Evolutionary conservation across 805 yeast genomes (phyloP).

Genomic region (Starmera caribaea): DNA sequence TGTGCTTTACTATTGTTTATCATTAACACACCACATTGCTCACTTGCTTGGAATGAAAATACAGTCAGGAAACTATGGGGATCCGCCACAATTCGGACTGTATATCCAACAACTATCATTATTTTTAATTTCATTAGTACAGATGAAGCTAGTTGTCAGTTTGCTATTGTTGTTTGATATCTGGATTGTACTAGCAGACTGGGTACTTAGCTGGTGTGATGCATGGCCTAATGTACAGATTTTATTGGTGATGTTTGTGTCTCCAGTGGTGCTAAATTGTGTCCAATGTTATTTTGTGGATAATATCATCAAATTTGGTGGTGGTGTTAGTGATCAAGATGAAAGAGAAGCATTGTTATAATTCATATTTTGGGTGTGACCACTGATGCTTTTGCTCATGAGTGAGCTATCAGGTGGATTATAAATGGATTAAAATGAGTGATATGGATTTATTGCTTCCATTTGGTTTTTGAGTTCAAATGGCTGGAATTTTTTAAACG

Average conservation of each 20-base stretch:
- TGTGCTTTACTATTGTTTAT: conserved; percentile 49
- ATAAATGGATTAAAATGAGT: too few species aligned
- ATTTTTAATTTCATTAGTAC: conserved; percentile 51
- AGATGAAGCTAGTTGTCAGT: conserved; percentile 55
- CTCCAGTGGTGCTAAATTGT: conserved; percentile 65
- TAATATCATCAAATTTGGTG: conserved; percentile 58
- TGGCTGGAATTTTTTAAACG: too few species aligned
- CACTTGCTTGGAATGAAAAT: conserved; percentile 25
- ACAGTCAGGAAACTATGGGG: conserved; percentile 45
- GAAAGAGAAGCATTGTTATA: too few species aligned
- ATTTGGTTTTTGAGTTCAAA: too few species aligned
- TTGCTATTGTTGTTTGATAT: conserved; percentile 54
- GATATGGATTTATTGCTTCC: too few species aligned
- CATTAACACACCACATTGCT: too few species aligned
- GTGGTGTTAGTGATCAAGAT: neutral
- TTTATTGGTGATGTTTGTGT: conserved; percentile 75
- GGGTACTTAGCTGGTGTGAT: conserved; percentile 77
- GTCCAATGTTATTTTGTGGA: conserved; percentile 68
- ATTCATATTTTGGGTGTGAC: too few species aligned
- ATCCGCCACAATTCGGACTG: conserved; percentile 51
- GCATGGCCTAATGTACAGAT: conserved; percentile 76
- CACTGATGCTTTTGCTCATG: too few species aligned
- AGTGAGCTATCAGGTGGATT: too few species aligned
- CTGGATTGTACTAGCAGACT: conserved; percentile 60
- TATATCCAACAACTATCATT: conserved; percentile 64